Evolutionary conservation across 768 basidiomycete species (phyloP).

Genomic region (Naganishia kalamii): DNA sequence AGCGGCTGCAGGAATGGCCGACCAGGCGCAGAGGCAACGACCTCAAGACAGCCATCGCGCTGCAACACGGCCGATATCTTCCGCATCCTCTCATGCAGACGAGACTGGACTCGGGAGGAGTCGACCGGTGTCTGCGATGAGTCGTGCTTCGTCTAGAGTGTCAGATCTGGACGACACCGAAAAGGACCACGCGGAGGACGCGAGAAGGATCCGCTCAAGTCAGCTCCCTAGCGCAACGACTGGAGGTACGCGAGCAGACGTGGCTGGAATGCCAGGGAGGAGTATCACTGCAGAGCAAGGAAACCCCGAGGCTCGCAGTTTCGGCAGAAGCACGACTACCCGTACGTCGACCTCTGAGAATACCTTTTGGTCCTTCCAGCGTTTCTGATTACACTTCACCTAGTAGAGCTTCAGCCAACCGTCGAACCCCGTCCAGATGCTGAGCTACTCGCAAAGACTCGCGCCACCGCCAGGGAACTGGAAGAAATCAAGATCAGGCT

Average conservation of each 20-base stretch:
- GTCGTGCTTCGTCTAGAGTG: background rate
- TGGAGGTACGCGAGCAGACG: too few species aligned
- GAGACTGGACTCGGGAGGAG: background rate
- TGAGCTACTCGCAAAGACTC: background rate
- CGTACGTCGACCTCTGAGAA: too few species aligned
- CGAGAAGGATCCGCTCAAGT: too few species aligned
- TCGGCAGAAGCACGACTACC: too few species aligned
- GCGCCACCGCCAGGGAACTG: conserved; percentile 35
- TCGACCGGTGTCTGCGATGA: background rate
- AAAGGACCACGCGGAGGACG: background rate
- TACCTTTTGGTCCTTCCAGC: background rate
- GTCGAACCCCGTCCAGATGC: background rate
- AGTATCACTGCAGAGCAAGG: too few species aligned
- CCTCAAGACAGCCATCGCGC: background rate
- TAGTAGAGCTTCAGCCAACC: background rate
- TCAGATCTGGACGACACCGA: background rate
- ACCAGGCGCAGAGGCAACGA: background rate
- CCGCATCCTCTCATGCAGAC: background rate
- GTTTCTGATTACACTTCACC: background rate
- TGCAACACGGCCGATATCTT: background rate
- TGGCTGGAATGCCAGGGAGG: too few species aligned
- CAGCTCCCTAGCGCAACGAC: too few species aligned
- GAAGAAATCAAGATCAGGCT: conserved; percentile 76
- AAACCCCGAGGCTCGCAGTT: too few species aligned
- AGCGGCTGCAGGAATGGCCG: background rate